Evolutionary conservation across 2,329 filamentous ascomycete species (phyloP).

Genomic region (Pseudogymnoascus sp.): DNA sequence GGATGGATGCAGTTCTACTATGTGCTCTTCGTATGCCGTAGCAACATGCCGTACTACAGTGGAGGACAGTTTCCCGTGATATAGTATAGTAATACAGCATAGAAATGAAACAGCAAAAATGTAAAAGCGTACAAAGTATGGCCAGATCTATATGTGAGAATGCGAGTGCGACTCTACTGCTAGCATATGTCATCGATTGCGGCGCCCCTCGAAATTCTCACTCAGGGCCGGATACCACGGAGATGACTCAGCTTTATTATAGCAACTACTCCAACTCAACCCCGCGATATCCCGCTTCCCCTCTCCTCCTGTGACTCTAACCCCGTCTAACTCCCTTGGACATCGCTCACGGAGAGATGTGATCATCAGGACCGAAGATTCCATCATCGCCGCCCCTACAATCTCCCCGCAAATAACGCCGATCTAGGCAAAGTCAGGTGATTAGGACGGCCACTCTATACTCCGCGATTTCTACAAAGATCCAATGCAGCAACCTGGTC

Average conservation of each 20-base stretch:
- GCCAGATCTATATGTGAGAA: neutral
- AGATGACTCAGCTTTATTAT: neutral
- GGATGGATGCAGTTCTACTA: neutral
- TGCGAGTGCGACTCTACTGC: no score
- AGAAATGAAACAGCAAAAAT: no score
- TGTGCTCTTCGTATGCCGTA: neutral
- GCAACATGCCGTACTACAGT: neutral
- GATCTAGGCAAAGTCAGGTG: neutral
- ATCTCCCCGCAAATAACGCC: neutral
- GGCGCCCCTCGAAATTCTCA: neutral
- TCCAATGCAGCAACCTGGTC: neutral
- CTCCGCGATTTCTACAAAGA: neutral
- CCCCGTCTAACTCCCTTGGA: neutral
- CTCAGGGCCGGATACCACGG: neutral
- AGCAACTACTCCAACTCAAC: neutral
- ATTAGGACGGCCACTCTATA: neutral
- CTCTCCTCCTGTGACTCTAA: neutral
- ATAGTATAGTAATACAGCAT: neutral
- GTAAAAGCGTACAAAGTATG: neutral
- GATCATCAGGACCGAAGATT: neutral
- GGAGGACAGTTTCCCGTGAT: neutral
- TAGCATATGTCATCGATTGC: neutral
- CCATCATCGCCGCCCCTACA: neutral
- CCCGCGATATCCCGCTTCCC: neutral
- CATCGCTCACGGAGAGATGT: neutral